A percentile compares a stretch with the other conserved stretches of the same genome.
Evolutionary conservation across 1,139 yeast species (phyloP).

Genomic region (Geotrichum macrosporum): DNA sequence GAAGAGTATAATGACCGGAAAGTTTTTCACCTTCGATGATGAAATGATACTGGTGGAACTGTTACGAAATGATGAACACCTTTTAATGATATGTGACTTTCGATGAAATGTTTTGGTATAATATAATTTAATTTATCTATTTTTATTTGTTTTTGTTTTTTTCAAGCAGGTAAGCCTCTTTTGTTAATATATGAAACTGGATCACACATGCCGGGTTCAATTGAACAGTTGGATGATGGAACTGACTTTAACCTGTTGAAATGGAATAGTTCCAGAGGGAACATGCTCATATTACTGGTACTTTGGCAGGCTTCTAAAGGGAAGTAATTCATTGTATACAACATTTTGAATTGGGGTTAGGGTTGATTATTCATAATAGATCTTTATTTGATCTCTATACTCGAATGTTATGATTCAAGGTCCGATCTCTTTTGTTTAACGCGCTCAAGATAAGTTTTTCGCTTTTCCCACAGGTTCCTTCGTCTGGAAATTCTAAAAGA

Average conservation of each 20-base stretch:
- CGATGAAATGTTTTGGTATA: constrained; percentile 11
- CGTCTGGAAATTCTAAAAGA: no score
- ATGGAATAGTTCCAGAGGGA: no score
- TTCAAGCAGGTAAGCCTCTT: neutral
- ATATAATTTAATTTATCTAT: neutral
- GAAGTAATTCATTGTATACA: no score
- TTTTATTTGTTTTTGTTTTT: neutral
- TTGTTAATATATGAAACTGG: neutral
- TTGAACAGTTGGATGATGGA: no score
- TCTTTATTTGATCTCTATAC: neutral
- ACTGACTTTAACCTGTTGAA: no score
- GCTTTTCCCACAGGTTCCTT: no score
- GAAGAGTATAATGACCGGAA: constrained; percentile 13
- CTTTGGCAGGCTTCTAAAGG: no score
- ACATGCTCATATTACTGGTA: no score
- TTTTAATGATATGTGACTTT: constrained; percentile 21
- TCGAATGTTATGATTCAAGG: no score
- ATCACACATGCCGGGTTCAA: no score
- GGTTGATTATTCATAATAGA: no score
- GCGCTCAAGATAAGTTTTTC: neutral
- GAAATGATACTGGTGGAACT: constrained; percentile 21
- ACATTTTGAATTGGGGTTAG: neutral
- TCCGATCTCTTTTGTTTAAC: no score
- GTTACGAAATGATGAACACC: constrained; percentile 12
- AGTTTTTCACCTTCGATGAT: constrained; percentile 22